Base-by-base conservation (phyloP, 139 green algal species). In the Chlorokybus atmophyticus region DNA sequence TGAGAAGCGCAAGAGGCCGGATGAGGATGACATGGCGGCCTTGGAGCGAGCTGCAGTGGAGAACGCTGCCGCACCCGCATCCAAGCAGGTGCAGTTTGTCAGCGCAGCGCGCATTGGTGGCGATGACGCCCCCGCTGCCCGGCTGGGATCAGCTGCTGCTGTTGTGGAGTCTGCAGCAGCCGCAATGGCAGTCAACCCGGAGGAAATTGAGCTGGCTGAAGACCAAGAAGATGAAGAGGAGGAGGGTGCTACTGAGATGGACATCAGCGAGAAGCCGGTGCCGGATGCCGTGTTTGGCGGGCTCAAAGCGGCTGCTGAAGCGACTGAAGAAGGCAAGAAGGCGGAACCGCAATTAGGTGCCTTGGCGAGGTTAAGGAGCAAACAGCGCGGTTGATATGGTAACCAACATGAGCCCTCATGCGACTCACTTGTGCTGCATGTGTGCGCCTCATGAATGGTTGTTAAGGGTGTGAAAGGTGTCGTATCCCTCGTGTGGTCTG, bases 201-300 rank as follows among this genome's bases (percentile, higher is more conserved):
- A 96, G 66, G 86, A 94, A 29, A 91, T 96, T 19, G 87, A 94
- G 10, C 23, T 95, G 17, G 84, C 68, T 3, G 76, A 77, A 2
- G 79, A 81, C 17, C 76, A 82, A 0, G 83, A 75, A 5, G 78
- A 60, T 17, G 68, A 44, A 0, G 75, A 71, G 3, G 72, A 40
- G 7, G 64, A 58, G 19, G 68, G 70, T 14, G 77, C 42, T 17
- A 21, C 21, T 19, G 29, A 64, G 14, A 27, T 81, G 26, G 69
- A 82, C 25, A 29, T 95, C 42, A 47, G 75, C 49, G 51, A 83
- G 52, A 87, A 85, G 59, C 62, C 75, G 5, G 84, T 95, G 29
- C 88, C 88, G 0, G 77, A 77, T 3, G 83, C 47, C 1, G 83
- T 94, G 47, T 93, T 85, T 77, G 85, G 85, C 23, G 50, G 24